Conservation (phyloP, 164 flowering plant genomes). For the Umbilicus rupestris region DNA sequence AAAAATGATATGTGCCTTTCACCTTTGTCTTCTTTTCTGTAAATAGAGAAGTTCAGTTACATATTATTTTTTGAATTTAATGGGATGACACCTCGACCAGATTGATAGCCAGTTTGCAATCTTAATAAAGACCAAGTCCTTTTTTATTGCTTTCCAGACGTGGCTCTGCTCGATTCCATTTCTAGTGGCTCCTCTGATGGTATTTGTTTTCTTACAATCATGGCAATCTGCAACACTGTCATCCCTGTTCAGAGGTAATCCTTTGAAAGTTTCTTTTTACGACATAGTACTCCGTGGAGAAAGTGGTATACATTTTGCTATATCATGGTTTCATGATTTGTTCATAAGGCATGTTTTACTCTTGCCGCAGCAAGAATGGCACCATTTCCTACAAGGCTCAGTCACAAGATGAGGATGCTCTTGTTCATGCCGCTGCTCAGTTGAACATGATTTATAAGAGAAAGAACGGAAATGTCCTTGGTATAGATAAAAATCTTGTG, state of each 20-base stretch:
- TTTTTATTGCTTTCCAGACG: constrained; percentile 40
- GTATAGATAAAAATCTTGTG: constrained; percentile 23
- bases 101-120: no score
- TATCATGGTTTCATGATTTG: neutral
- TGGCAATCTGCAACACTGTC: constrained; percentile 96
- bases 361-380: constrained; percentile 56
- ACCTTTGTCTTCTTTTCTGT: neutral
- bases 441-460: constrained; percentile 68
- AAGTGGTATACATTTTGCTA: neutral
- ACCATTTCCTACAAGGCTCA: constrained; percentile 72
- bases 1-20: neutral
- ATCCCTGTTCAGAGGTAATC: constrained; percentile 68
- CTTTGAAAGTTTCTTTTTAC: neutral
- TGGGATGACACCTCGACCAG: neutral
- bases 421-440: constrained; percentile 85
- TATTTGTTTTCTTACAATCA: constrained; percentile 62
- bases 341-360: constrained; percentile 4
- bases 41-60: no score
- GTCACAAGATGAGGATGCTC: constrained; percentile 99
- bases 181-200: constrained; percentile 55
- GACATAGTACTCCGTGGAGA: neutral
- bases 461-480: constrained; percentile 61
- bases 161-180: constrained; percentile 59
- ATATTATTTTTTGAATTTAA: no score
- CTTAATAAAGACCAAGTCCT: neutral